Conservation (phyloP, 176 grass and related monocot genomes). For the Elaeis guineensis region DNA sequence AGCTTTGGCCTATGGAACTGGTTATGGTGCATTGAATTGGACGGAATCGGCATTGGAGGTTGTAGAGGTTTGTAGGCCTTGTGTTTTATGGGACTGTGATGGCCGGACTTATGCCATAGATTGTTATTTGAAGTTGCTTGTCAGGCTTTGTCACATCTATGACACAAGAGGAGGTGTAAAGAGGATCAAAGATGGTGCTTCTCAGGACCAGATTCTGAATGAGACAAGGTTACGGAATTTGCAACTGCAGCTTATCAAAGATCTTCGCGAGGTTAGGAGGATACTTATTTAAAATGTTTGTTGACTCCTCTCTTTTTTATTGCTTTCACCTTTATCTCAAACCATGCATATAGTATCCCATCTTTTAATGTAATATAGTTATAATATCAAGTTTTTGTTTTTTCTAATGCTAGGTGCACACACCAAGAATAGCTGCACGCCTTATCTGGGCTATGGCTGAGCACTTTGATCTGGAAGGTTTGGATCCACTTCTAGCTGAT, state of each 20-base stretch:
- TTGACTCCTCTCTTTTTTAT: too few species aligned
- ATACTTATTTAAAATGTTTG: background rate
- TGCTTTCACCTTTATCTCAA: too few species aligned
- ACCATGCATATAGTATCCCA: too few species aligned
- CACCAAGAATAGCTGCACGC: constrained; percentile 69
- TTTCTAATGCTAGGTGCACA: constrained; percentile 57
- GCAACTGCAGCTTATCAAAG: constrained; percentile 86
- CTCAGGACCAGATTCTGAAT: constrained; percentile 98
- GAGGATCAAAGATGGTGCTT: constrained; percentile 85
- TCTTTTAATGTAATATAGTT: too few species aligned
- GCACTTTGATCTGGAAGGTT: constrained; percentile 95
- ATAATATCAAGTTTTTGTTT: background rate
- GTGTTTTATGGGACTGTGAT: constrained; percentile 94
- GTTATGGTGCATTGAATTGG: constrained; percentile 97
- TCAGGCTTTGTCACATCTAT: constrained; percentile 93
- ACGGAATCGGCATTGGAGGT: constrained; percentile 95
- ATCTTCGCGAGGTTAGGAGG: constrained; percentile 81
- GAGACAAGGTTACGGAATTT: constrained; percentile 95
- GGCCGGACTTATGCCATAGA: constrained; percentile 83
- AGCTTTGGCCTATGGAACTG: constrained; percentile 96
- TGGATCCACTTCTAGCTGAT: constrained; percentile 97
- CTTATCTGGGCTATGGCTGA: constrained; percentile 93
- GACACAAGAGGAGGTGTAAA: constrained; percentile 95
- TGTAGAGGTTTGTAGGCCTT: constrained; percentile 90
- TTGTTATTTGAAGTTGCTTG: constrained; percentile 93